Evolutionary conservation across 495 filamentous ascomycete genomes (phyloP), one percentile per base, ranked within the genome.

Genomic region (Tuber borchii): DNA sequence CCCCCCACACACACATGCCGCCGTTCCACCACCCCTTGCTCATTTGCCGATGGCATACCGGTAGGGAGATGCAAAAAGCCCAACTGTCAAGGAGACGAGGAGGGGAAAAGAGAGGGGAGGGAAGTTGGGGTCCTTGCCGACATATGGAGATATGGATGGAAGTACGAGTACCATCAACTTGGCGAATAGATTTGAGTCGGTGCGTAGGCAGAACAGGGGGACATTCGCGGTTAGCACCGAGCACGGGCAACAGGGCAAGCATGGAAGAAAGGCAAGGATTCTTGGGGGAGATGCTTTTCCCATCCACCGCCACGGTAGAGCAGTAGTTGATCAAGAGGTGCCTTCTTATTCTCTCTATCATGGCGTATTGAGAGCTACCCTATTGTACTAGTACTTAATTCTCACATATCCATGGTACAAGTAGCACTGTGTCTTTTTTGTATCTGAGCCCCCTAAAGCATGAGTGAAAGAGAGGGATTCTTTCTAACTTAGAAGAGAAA

Each of bases 1-100:
- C 22, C 72, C 70, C 68, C 73, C 78, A 73, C 77, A 73, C 78
- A 79, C 77, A 75, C 70, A 79, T 79, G 73, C 78, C 78, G 56
- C 56, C 56, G 56, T 65, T 65, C 56, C 56, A 65, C 56, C 56
- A 45, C 78, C 78, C 78, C 78, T 79, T 79, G 76, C 78, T 79
- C 78, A 79, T 79, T 79, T 79, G 73, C 78, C 70, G 73, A 73
- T 69, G 46, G 46, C 51, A 76, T 71, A n/a, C n/a, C n/a, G n/a
- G n/a, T n/a, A n/a, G 72, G 74, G 72, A 74, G 73, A 45, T 75
- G 51, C 43, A 65, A 74, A 61, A 43, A 71, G 51, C 48, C 71
- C 74, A 71, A 61, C 76, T 71, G 37, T 51, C 68, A 69, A 71
- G 74, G 71, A 69, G 70, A 51, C 65, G 71, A 61, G 51, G n/a